Evolutionary conservation across 768 basidiomycete genomes (phyloP).

Genomic region (Hydnum rufescens): DNA sequence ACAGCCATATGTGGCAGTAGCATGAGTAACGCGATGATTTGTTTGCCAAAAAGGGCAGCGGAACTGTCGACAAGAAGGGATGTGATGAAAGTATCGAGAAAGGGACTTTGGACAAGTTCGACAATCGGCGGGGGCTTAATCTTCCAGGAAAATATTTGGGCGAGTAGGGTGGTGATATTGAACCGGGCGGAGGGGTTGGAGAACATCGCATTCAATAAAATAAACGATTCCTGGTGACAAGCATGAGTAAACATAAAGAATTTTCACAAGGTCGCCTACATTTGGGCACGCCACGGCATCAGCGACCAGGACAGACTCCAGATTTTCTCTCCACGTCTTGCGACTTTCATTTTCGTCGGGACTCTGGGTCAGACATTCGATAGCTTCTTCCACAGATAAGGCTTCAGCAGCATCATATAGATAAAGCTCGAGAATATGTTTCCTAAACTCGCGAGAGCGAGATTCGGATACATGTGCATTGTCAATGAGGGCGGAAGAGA

Average conservation of each 20-base stretch:
- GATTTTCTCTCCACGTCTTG: constrained; percentile 54
- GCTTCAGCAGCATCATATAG: constrained; percentile 57
- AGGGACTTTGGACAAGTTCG: constrained; percentile 31
- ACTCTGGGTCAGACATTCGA: constrained; percentile 42
- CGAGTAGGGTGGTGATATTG: constrained; percentile 47
- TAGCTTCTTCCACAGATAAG: constrained; percentile 40
- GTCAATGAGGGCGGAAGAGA: constrained; percentile 37
- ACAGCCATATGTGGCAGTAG: constrained; percentile 58
- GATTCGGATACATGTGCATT: constrained; percentile 21
- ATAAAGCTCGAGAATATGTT: constrained; percentile 52
- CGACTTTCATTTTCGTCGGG: constrained; percentile 42
- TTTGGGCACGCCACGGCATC: constrained; percentile 43
- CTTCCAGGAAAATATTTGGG: constrained; percentile 22
- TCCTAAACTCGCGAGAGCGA: constrained; percentile 44
- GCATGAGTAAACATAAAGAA: background rate
- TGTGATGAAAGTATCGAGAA: constrained; percentile 42
- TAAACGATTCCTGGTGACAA: constrained; percentile 39
- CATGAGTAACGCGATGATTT: constrained; percentile 44
- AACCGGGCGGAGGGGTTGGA: constrained; percentile 38
- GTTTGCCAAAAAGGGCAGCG: constrained; percentile 45
- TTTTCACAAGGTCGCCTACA: constrained; percentile 21
- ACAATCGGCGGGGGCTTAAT: constrained; percentile 8
- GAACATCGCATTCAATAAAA: constrained; percentile 46
- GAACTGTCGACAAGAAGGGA: constrained; percentile 61
- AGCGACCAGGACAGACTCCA: constrained; percentile 53